Percentiles rank a stretch among this genome's conserved stretches.
Evolutionary conservation across 2,329 filamentous ascomycete species (phyloP).

Genomic region (Ascochyta lentis): DNA sequence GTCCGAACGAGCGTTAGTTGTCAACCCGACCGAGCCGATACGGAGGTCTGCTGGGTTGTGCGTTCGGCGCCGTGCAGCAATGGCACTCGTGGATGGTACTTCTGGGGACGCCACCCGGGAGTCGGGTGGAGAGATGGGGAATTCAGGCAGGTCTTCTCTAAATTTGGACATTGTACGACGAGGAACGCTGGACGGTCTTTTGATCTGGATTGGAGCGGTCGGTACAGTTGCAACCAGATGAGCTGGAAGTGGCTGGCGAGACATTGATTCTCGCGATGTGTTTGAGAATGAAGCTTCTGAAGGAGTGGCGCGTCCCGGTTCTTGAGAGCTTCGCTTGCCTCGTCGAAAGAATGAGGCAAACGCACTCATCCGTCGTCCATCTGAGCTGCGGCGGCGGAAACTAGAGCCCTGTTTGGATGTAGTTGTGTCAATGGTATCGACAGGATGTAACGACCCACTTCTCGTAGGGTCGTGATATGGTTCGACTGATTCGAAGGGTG

Average conservation of each 20-base stretch:
- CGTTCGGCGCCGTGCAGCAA: constrained; percentile 51
- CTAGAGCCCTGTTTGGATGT: constrained; percentile 35
- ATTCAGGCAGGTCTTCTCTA: constrained; percentile 87
- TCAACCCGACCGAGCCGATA: constrained; percentile 33
- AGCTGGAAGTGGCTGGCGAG: constrained; percentile 60
- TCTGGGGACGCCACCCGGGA: constrained; percentile 83
- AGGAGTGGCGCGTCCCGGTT: constrained; percentile 61
- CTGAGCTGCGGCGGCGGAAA: constrained; percentile 43
- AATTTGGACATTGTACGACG: constrained; percentile 89
- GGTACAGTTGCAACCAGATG: constrained; percentile 53
- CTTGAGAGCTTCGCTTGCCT: constrained; percentile 58
- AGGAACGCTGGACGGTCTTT: constrained; percentile 64
- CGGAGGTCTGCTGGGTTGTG: constrained; percentile 45
- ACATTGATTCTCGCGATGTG: constrained; percentile 87
- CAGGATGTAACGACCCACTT: constrained; percentile 43
- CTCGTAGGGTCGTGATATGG: constrained; percentile 34
- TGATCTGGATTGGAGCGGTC: constrained; percentile 48
- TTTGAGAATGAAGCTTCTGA: constrained; percentile 82
- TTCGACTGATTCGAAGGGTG: constrained; percentile 53
- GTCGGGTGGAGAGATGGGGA: constrained; percentile 83
- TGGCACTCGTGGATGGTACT: constrained; percentile 55
- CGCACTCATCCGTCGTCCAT: constrained; percentile 44
- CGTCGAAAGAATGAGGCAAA: constrained; percentile 71
- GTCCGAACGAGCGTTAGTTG: constrained; percentile 46
- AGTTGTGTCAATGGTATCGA: constrained; percentile 41